Evolutionary conservation across 345 rosid species (phyloP).

Genomic region (Eutrema heterophyllum): DNA sequence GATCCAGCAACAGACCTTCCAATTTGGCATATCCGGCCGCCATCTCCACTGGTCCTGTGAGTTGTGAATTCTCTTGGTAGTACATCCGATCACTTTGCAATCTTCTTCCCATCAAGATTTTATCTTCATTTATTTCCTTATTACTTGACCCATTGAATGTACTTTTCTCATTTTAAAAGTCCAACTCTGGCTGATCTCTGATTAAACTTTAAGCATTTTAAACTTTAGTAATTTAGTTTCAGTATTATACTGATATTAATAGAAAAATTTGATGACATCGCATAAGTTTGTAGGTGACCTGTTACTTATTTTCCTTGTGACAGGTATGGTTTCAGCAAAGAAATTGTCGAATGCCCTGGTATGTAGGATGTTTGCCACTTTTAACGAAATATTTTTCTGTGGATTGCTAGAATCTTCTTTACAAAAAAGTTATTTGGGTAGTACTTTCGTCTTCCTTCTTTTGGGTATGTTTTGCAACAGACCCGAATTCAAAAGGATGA

Average conservation of each 20-base stretch:
- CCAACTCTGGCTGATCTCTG: neutral
- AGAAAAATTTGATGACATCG: neutral
- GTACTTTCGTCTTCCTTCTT: neutral
- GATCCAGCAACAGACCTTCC: slow-evolving; percentile 89
- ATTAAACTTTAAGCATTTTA: neutral
- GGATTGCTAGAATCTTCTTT: neutral
- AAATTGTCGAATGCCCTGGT: slow-evolving; percentile 90
- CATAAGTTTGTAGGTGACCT: neutral
- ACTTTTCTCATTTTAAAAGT: neutral
- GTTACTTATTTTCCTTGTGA: slow-evolving; percentile 19
- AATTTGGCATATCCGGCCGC: slow-evolving; percentile 53
- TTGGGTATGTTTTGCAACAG: neutral
- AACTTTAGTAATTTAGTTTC: neutral
- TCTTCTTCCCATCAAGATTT: neutral
- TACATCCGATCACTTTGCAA: neutral
- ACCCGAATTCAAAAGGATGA: neutral
- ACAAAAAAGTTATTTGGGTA: neutral
- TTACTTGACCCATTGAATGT: neutral
- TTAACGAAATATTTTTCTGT: neutral
- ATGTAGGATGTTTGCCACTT: slow-evolving; percentile 13
- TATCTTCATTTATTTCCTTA: neutral
- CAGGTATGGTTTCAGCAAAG: slow-evolving; percentile 96
- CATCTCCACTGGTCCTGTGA: slow-evolving; percentile 75
- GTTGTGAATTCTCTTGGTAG: slow-evolving; percentile 30
- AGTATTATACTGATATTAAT: neutral